Evolutionary conservation across 306 rosid genomes (phyloP), one percentile per base, ranked within the genome.

Genomic region (Aeschynomene evenia): DNA sequence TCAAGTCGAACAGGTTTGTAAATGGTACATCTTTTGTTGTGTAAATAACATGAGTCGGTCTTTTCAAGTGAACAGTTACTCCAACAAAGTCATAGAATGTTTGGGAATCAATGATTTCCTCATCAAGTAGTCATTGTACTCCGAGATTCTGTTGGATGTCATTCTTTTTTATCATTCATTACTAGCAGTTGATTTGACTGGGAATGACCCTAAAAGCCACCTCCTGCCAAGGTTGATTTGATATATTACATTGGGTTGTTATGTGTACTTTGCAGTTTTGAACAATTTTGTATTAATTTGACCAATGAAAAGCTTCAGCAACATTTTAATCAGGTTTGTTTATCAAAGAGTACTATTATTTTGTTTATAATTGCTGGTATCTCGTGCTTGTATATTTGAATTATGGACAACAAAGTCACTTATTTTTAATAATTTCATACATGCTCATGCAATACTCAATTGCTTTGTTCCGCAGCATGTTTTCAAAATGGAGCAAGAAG

Each of bases 401-500:
- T 55, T 15, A 18, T 9, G n/a, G n/a, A 31, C 58, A 55, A 1
- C 31, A 20, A 60, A 8, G 9, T 43, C 46, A 39, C 34, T 16
- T 26, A 9, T 50, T 49, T 33, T 23, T 7, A 11, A 5, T 16
- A 50, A 58, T n/a, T 10, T 18, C 40, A 24, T 28, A 8, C 33
- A 16, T 63, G 49, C 54, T 60, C 37, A 64, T 70, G 11, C 57
- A 48, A 63, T 70, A 42, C 53, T 20, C 19, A 45, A 56, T 68
- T 76, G 70, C 76, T 20, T 51, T 55, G 39, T 40, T 68, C 49
- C 66, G 78, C 95, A 91, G 97, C 97, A 91, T 28, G 97, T 91
- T 63, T 91, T 91, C 87, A 91, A 91, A 82, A 91, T 91, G 97
- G 97, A 91, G 81, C 97, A 91, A 84, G 97, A 91, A 79, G 97